phyloP scores from a whole-genome alignment of 192 early-diverging fungal genomes.

The Backusella circina region DNA sequence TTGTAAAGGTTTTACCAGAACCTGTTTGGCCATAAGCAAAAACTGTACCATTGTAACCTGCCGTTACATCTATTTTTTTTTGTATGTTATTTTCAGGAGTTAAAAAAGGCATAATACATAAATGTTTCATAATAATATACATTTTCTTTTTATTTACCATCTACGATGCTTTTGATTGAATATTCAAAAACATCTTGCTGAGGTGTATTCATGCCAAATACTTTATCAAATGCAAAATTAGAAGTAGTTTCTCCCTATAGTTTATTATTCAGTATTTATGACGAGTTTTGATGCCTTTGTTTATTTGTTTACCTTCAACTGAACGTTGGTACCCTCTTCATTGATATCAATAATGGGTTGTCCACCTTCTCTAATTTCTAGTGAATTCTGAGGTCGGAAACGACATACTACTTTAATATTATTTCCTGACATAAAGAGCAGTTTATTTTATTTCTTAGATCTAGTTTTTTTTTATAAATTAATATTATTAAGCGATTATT shows the following conservation, averaged over 20 bases:
- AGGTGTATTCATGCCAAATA: slow-evolving; percentile 79
- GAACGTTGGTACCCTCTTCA: slow-evolving; percentile 66
- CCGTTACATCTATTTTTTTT: slow-evolving; percentile 18
- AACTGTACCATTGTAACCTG: slow-evolving; percentile 97
- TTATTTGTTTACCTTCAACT: slow-evolving; percentile 22
- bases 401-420: slow-evolving; percentile 98
- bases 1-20: slow-evolving; percentile 95
- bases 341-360: slow-evolving; percentile 80
- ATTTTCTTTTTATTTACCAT: slow-evolving; percentile 53
- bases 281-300: slow-evolving; percentile 51
- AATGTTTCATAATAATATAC: not conserved
- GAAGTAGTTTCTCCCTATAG: slow-evolving; percentile 21
- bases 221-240: slow-evolving; percentile 87
- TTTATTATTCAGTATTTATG: not conserved
- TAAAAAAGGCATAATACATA: not conserved
- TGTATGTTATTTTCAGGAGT: not conserved
- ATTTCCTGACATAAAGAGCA: slow-evolving; percentile 55
- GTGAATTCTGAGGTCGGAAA: slow-evolving; percentile 92
- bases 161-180: slow-evolving; percentile 86
- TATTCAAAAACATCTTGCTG: slow-evolving; percentile 90
- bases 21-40: slow-evolving; percentile 99
- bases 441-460: not conserved
- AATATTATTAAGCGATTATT: not conserved
- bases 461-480: not conserved
- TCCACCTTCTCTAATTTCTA: slow-evolving; percentile 90